Conservation (phyloP, 1,284 basidiomycete genomes). For the Cronartium ribicola region DNA sequence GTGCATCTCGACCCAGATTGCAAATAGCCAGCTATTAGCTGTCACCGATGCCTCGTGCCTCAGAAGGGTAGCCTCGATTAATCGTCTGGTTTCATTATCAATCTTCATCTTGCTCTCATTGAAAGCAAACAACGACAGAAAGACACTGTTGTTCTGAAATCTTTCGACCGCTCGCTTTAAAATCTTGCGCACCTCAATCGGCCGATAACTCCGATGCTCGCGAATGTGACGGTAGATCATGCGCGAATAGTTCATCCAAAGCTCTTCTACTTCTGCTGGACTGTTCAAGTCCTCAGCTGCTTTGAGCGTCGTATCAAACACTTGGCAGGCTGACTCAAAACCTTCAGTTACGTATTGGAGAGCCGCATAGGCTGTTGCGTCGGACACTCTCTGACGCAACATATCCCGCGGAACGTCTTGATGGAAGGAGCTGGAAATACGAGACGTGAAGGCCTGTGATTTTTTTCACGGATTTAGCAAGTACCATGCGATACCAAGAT, state of each 20-base stretch:
- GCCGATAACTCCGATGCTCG: conserved; percentile 61
- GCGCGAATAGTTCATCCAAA: conserved; percentile 60
- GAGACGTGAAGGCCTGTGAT: conserved; percentile 22
- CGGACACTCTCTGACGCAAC: conserved; percentile 17
- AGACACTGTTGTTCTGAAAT: conserved; percentile 68
- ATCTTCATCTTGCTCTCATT: conserved; percentile 58
- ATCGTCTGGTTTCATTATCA: conserved; percentile 31
- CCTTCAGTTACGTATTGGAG: conserved; percentile 30
- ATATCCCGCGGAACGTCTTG: conserved; percentile 16
- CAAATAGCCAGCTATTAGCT: conserved; percentile 48
- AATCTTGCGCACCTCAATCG: conserved; percentile 61
- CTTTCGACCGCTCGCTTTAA: conserved; percentile 59
- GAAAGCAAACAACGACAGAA: conserved; percentile 72
- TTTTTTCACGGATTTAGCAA: not conserved
- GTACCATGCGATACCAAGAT: not conserved
- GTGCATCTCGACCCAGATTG: conserved; percentile 49
- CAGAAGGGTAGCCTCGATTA: conserved; percentile 14
- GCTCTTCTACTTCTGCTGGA: conserved; percentile 59
- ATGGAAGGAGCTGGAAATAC: conserved; percentile 23
- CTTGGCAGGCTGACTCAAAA: conserved; percentile 8
- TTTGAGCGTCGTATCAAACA: conserved; percentile 17
- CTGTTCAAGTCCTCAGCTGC: conserved; percentile 43
- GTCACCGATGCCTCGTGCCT: not conserved
- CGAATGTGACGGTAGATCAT: conserved; percentile 64
- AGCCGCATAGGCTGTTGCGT: conserved; percentile 13